Evolutionary conservation across 768 basidiomycete species (phyloP), one percentile per base, ranked within the genome.

Genomic region (Podaxis carcinomalis): DNA sequence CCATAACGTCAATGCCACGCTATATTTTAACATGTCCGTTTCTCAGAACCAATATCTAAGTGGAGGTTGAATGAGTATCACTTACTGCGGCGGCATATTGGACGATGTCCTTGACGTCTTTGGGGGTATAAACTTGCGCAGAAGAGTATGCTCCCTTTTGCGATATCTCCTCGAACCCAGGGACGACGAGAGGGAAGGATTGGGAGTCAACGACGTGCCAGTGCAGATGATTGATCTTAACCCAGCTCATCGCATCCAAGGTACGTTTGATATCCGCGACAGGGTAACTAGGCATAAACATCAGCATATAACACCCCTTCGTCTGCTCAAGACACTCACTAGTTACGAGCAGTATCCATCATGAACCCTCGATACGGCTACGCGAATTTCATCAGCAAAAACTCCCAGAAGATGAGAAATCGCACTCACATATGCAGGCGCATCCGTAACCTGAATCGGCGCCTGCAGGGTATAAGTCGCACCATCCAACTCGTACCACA

Each of bases 141-240:
- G 79, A 10, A 2, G 83, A 83, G 73, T 95, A 95, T 10, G 92
- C 89, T 1, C 89, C 92, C 1, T 81, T 78, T 16, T 64, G 62
- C 9, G 88, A 77, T 0, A 94, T 75, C 57, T 83, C 82, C 0
- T 86, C 80, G 68, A 82, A 87, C 9, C 79, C 79, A 2, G 83
- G 75, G 19, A 93, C 74, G 40, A 81, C 76, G 14, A 94, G 77
- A 1, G 93, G 92, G 76, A 90, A 95, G 37, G 84, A 86, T 67
- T 94, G 90, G 57, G 86, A 84, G 72, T 95, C 93, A 37, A 85
- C 85, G 59, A 92, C 78, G 68, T 94, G 93, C 92, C 92, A 94
- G 64, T 94, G 90, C 66, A 94, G 82, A 1, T 83, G 84, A 71
- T 87, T 92, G 52, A 91, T 81, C 85, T 90, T 93, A 64, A 86